Conservation (phyloP, 2,329 filamentous ascomycete genomes). For the Blumeria hordei region DNA sequence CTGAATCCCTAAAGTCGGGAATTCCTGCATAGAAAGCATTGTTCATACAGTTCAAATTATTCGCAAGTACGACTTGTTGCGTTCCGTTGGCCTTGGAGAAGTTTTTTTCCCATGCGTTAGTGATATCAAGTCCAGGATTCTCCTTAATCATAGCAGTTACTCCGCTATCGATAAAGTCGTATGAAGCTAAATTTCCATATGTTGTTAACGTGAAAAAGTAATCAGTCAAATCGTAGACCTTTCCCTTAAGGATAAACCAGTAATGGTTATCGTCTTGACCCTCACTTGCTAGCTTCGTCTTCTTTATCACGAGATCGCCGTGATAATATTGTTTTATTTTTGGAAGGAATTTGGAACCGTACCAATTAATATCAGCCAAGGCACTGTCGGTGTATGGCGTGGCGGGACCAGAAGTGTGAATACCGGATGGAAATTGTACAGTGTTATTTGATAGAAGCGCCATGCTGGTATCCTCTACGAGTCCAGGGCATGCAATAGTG, state of each 20-base stretch:
- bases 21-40: constrained; percentile 65
- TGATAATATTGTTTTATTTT: constrained; percentile 70
- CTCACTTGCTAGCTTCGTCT: constrained; percentile 31
- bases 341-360: constrained; percentile 46
- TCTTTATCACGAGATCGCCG: constrained; percentile 56
- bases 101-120: constrained; percentile 32
- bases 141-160: constrained; percentile 44
- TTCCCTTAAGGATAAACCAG: constrained; percentile 58
- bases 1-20: constrained; percentile 55
- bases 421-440: constrained; percentile 22
- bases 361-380: constrained; percentile 50
- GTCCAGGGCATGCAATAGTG: constrained; percentile 43
- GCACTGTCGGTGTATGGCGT: constrained; percentile 30
- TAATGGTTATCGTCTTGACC: constrained; percentile 42
- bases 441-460: constrained; percentile 41
- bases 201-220: constrained; percentile 58
- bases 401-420: constrained; percentile 46
- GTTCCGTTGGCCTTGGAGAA: constrained; percentile 27
- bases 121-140: constrained; percentile 63
- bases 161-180: constrained; percentile 47
- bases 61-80: constrained; percentile 24
- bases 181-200: constrained; percentile 25
- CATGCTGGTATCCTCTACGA: constrained; percentile 36
- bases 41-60: constrained; percentile 59
- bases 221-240: constrained; percentile 73